Conservation (phyloP, 1,139 yeast species). For the Diutina neorugosa region DNA sequence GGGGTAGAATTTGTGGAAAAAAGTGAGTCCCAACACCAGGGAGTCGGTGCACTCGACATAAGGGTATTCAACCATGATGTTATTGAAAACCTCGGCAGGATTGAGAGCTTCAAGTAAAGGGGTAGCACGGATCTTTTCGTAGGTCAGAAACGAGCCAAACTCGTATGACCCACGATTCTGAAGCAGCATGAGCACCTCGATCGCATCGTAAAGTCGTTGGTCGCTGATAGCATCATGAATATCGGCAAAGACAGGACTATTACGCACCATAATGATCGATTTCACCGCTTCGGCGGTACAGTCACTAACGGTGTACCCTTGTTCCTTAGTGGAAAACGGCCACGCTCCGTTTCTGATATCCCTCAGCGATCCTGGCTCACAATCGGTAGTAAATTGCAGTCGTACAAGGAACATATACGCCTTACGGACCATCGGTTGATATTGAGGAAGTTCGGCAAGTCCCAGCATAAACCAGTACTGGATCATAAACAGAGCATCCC, state of each 20-base stretch:
- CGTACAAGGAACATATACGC: conserved; percentile 65
- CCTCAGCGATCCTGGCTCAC: conserved; percentile 68
- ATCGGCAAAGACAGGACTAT: conserved; percentile 40
- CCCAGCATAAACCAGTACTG: conserved; percentile 80
- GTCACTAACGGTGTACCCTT: conserved; percentile 94
- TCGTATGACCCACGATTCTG: conserved; percentile 77
- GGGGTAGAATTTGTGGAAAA: conserved; percentile 53
- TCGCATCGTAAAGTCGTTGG: conserved; percentile 48
- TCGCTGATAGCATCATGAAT: conserved; percentile 33
- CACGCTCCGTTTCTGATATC: conserved; percentile 87
- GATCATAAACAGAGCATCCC: conserved; percentile 90
- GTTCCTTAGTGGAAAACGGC: conserved; percentile 93
- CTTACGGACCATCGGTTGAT: conserved; percentile 44
- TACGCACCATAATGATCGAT: conserved; percentile 85
- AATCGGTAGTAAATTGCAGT: conserved; percentile 77
- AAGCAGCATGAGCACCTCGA: conserved; percentile 55
- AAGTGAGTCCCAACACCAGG: conserved; percentile 76
- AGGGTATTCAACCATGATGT: conserved; percentile 97
- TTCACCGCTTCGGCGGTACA: conserved; percentile 95
- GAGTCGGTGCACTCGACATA: conserved; percentile 98
- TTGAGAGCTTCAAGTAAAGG: conserved; percentile 65
- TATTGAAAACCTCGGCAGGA: conserved; percentile 97
- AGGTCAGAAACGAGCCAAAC: conserved; percentile 86
- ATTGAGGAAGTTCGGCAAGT: conserved; percentile 57
- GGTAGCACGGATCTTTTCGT: conserved; percentile 78